Evolutionary conservation across 495 filamentous ascomycete species (phyloP), one percentile per base, ranked within the genome.

Genomic region (Annulohypoxylon bovei): DNA sequence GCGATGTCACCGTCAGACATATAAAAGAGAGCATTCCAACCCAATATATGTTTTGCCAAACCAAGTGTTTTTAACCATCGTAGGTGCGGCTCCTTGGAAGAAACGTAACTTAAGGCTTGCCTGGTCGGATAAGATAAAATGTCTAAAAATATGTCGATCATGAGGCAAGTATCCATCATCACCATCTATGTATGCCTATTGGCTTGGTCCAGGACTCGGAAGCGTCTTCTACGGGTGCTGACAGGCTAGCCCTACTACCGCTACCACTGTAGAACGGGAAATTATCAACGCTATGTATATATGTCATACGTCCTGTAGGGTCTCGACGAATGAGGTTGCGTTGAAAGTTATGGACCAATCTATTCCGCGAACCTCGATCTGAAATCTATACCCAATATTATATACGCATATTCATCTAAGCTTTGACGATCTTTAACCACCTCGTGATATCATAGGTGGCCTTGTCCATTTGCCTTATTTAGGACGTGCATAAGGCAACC

Each of bases 371-470:
- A 47, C 44, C 47, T 44, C 23, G 60, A 70, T 70, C 66, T 52
- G 35, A 67, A 63, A 55, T 62, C 50, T 64, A 42, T 56, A n/a
- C 32, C 18, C 6, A 22, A 30, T 30, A 46, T 61, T 32, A 27
- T 8, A 53, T 28, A 42, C 23, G 49, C 25, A 9, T 40, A 65
- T 44, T 20, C 28, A 42, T 46, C 30, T 46, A 18, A 37, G 30
- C 35, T 70, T 53, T 2, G 54, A 54, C 37, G 53, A 70, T 64
- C 67, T 33, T n/a, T 59, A 33, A 16, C 53, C 20, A 7, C 18
- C 53, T 54, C 54, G 35, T 54, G 22, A 70, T 56, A 62, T 70
- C 9, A 70, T 65, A 70, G 61, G 61, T 61, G 61, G 61, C 67
- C 67, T 70, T 70, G 61, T 40, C 42, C 25, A 55, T 61, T 39